Base-by-base conservation (phyloP, 2,329 filamentous ascomycete genomes). In the Exophiala sp. region DNA sequence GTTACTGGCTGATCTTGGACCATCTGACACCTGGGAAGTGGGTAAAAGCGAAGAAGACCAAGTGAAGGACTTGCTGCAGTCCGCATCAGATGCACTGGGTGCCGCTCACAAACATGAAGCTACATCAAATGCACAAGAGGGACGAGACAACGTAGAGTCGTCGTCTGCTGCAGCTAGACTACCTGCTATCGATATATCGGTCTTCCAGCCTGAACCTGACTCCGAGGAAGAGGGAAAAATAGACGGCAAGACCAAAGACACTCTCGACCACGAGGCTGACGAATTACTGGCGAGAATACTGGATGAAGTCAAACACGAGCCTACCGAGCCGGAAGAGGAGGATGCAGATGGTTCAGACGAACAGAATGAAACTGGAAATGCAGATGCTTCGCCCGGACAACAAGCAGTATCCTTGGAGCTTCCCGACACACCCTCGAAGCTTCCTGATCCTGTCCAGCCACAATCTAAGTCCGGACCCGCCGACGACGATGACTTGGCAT, bases 1-100 rank as follows among this genome's bases (percentile, higher is more conserved):
- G 49, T 57, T 69, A 3, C 55, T 69, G 10, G 66, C 63, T 38
- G 63, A 68, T 47, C 53, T 69, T 33, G 64, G 63, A 16, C 61
- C 63, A 7, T 63, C 65, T 29, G 65, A 66, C 42, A 53, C 60
- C 36, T 67, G 62, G 60, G 54, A 59, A 14, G 34, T 60, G 9
- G 55, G 36, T 11, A 58, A 56, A 44, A 54, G 55, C 36, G 62
- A 68, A 43, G 54, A 64, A 38, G 48, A 60, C 18, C 58, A 66
- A 55, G 63, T 66, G 7, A 40, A 58, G n/a, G 60, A 62, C 7
- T 58, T 68, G 7, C 51, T 69, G 9, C 53, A 47, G 29, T 54
- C 63, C 32, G 67, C 65, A 32, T 54, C 55, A 29, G 46, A 47
- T 36, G 57, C 53, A 21, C 51, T 68, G 24, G 51, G 51, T 16